Conservation (phyloP, 495 filamentous ascomycete species). For the Rostrohypoxylon terebratum region DNA sequence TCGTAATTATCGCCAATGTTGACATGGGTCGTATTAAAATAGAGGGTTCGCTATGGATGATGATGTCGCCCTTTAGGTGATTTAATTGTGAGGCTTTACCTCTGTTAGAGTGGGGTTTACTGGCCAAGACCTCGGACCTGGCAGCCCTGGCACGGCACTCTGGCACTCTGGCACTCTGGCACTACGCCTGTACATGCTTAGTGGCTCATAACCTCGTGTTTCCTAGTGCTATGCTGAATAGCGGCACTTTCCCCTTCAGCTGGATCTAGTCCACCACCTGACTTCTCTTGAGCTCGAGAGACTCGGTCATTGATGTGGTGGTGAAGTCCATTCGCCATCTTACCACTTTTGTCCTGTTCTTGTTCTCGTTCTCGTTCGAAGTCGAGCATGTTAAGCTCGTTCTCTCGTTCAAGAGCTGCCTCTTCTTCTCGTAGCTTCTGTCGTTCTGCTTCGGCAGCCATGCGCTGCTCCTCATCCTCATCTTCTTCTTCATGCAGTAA, state of each 20-base stretch:
- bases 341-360: slow-evolving; percentile 21
- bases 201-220: slow-evolving; percentile 53
- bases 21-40: not conserved
- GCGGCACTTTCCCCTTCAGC: slow-evolving; percentile 10
- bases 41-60: not conserved
- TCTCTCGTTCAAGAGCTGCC: slow-evolving; percentile 48
- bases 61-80: not conserved
- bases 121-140: not conserved
- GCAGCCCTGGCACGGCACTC: not conserved
- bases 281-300: slow-evolving; percentile 14
- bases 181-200: not conserved
- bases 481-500: slow-evolving; percentile 56
- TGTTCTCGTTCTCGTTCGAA: slow-evolving; percentile 47
- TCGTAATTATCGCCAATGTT: not conserved
- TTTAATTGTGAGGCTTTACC: not conserved
- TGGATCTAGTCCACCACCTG: slow-evolving; percentile 10
- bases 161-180: too few species aligned
- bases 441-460: slow-evolving; percentile 57
- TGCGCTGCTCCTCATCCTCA: slow-evolving; percentile 56
- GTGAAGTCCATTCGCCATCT: slow-evolving; percentile 30
- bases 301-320: slow-evolving; percentile 11
- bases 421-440: slow-evolving; percentile 46
- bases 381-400: slow-evolving; percentile 52
- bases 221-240: slow-evolving; percentile 35
- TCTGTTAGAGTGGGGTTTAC: not conserved